phyloP scores from a whole-genome alignment of 805 yeast species.

The Myxozyma melibiosi region DNA sequence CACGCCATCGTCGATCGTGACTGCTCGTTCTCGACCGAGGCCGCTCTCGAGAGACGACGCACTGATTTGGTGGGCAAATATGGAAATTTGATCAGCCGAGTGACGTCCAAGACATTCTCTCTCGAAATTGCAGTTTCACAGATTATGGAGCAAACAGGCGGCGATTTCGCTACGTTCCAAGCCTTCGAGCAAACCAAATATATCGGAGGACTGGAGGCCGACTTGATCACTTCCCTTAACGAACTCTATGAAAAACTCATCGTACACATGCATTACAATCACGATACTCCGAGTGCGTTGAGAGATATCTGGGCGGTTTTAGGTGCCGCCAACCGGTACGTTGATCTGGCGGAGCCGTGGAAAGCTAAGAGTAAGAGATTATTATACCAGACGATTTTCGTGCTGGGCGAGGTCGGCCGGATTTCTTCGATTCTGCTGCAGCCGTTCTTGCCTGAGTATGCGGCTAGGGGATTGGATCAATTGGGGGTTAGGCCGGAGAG shows the following conservation, averaged over 20 bases:
- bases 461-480: slow-evolving; percentile 60
- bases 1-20: slow-evolving; percentile 76
- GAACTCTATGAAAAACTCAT: not conserved
- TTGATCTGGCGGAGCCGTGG: slow-evolving; percentile 83
- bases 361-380: not conserved
- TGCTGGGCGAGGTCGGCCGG: slow-evolving; percentile 72
- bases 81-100: slow-evolving; percentile 75
- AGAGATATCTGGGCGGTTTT: slow-evolving; percentile 58
- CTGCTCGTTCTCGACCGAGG: slow-evolving; percentile 71
- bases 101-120: slow-evolving; percentile 70
- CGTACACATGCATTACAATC: slow-evolving; percentile 37
- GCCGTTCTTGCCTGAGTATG: slow-evolving; percentile 72
- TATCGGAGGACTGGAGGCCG: slow-evolving; percentile 1
- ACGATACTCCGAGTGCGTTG: slow-evolving; percentile 60
- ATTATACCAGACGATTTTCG: slow-evolving; percentile 48
- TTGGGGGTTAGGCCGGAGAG: slow-evolving; percentile 53
- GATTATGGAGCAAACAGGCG: not conserved
- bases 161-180: not conserved
- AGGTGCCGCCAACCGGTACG: slow-evolving; percentile 57
- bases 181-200: not conserved
- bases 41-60: slow-evolving; percentile 50
- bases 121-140: slow-evolving; percentile 5
- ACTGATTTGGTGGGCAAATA: slow-evolving; percentile 72
- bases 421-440: slow-evolving; percentile 64
- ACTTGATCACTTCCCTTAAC: slow-evolving; percentile 1